Conservation (phyloP, 352 stramenopile genomes). For the Phytopythium chamaehyphon region DNA sequence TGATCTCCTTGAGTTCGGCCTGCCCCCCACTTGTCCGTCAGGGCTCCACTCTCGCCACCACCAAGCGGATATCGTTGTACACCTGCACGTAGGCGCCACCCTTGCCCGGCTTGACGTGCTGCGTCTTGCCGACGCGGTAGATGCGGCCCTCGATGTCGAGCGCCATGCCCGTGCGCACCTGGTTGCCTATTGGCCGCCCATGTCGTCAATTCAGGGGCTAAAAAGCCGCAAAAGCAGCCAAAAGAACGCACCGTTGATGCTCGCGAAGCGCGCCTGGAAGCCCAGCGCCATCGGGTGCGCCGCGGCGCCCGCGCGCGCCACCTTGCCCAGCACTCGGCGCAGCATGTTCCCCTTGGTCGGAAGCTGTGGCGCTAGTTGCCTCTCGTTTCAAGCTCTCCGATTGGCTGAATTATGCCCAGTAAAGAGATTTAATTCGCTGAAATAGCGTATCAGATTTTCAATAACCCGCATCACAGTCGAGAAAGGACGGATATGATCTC, state of each 20-base stretch:
- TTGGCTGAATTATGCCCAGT: constrained; percentile 3
- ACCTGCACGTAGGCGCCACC: constrained; percentile 79
- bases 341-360: constrained; percentile 21
- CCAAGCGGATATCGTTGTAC: constrained; percentile 1
- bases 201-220: constrained; percentile 3
- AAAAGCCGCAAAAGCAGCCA: neutral
- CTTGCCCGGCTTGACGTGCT: constrained; percentile 85
- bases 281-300: constrained; percentile 11
- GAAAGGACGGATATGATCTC: neutral
- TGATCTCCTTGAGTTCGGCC: constrained; percentile 84
- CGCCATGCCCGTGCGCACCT: constrained; percentile 77
- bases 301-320: constrained; percentile 16
- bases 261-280: constrained; percentile 45
- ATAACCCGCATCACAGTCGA: constrained; percentile 5
- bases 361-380: constrained; percentile 5
- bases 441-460: constrained; percentile 13
- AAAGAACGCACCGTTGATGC: constrained; percentile 53
- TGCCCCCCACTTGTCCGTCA: constrained; percentile 11
- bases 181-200: constrained; percentile 48
- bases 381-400: neutral
- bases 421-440: constrained; percentile 12
- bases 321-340: constrained; percentile 33
- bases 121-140: constrained; percentile 80
- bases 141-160: constrained; percentile 81
- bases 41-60: neutral